Evolutionary conservation across 768 basidiomycete species (phyloP).

Genomic region (Suillus luteus): DNA sequence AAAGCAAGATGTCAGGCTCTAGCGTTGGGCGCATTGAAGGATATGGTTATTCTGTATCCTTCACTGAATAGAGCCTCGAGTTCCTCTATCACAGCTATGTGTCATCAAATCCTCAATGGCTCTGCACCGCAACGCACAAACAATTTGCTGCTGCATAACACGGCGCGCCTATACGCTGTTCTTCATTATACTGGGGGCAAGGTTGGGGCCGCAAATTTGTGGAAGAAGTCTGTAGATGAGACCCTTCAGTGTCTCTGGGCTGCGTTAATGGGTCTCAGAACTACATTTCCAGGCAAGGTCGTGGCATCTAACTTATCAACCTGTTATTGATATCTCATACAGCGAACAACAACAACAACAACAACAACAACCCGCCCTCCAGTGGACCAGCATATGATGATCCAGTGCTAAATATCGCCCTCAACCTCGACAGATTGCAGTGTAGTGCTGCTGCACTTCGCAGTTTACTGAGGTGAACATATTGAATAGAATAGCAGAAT

Average conservation of each 20-base stretch:
- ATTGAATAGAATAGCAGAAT: conserved; percentile 1
- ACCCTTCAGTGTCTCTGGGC: conserved; percentile 66
- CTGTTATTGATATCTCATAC: conserved; percentile 12
- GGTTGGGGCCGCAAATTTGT: conserved; percentile 66
- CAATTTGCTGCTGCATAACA: conserved; percentile 42
- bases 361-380: conserved; percentile 13
- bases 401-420: conserved; percentile 50
- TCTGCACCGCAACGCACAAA: conserved; percentile 46
- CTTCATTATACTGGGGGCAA: conserved; percentile 80
- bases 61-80: conserved; percentile 62
- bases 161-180: conserved; percentile 59
- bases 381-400: conserved; percentile 38
- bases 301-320: neutral
- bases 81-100: conserved; percentile 50
- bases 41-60: conserved; percentile 67
- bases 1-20: conserved; percentile 38
- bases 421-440: conserved; percentile 62
- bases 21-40: conserved; percentile 49
- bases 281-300: conserved; percentile 48
- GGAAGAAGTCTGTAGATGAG: conserved; percentile 77
- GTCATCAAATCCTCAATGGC: conserved; percentile 60
- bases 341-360: conserved; percentile 15
- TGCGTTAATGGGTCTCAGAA: conserved; percentile 57
- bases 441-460: conserved; percentile 52
- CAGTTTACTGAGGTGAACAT: conserved; percentile 55